phyloP scores from a whole-genome alignment of 2,329 filamentous ascomycete genomes.

The Peltaster fructicola region DNA sequence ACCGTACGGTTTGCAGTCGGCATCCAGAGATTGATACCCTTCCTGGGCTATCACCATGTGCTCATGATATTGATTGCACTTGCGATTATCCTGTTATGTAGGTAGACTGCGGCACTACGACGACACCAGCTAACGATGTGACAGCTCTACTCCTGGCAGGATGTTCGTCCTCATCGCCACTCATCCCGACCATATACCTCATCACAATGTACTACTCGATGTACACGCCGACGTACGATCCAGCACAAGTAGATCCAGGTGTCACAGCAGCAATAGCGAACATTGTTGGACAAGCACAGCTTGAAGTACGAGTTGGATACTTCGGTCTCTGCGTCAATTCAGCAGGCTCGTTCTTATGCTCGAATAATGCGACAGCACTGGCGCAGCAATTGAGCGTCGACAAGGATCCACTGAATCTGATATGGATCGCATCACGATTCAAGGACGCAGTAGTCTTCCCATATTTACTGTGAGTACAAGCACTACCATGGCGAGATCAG shows the following conservation, averaged over 20 bases:
- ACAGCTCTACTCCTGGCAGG: constrained; percentile 80
- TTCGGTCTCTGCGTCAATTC: constrained; percentile 95
- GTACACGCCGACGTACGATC: constrained; percentile 66
- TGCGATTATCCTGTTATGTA: constrained; percentile 87
- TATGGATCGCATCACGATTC: constrained; percentile 94
- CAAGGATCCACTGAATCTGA: constrained; percentile 88
- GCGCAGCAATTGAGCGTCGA: constrained; percentile 79
- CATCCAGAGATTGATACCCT: constrained; percentile 39
- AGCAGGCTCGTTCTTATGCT: constrained; percentile 84
- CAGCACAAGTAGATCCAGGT: constrained; percentile 78
- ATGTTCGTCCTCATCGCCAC: constrained; percentile 87
- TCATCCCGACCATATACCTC: constrained; percentile 92
- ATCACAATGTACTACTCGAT: constrained; percentile 92
- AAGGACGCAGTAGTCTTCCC: constrained; percentile 98
- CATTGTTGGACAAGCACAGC: constrained; percentile 66
- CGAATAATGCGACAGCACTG: constrained; percentile 86
- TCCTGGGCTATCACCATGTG: constrained; percentile 61
- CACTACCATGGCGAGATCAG: background rate
- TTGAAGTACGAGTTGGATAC: constrained; percentile 89
- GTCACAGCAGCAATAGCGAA: constrained; percentile 72
- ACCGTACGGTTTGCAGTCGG: constrained; percentile 33
- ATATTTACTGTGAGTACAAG: constrained; percentile 60
- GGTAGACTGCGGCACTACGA: constrained; percentile 20
- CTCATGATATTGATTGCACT: constrained; percentile 94
- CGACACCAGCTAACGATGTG: constrained; percentile 1